A percentile compares a stretch with the other conserved stretches of the same genome.
Evolutionary conservation across 2,329 filamentous ascomycete species (phyloP).

Genomic region (Zasmidium angulare): DNA sequence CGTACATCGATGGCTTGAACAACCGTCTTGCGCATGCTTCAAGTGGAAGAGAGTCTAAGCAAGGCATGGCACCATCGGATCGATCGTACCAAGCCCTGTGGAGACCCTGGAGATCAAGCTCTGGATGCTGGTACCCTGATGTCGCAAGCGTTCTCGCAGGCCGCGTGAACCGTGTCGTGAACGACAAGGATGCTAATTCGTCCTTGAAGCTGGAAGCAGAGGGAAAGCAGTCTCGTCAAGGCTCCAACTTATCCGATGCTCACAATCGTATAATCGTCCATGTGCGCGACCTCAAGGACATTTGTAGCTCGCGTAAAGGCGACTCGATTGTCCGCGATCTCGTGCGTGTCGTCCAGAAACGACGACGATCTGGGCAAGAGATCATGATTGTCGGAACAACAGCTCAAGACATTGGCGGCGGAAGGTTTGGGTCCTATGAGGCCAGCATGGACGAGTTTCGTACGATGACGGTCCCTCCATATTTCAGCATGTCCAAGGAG

Average conservation of each 20-base stretch:
- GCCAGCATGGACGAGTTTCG: slow-evolving; percentile 47
- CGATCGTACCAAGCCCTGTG: slow-evolving; percentile 15
- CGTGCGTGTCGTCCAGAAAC: slow-evolving; percentile 67
- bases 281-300: slow-evolving; percentile 77
- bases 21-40: not conserved
- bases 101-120: slow-evolving; percentile 22
- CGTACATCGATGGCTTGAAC: slow-evolving; percentile 1
- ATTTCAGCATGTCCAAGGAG: slow-evolving; percentile 32
- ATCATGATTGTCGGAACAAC: slow-evolving; percentile 81
- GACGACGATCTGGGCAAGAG: slow-evolving; percentile 68
- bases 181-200: not conserved
- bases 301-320: slow-evolving; percentile 69
- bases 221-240: not conserved
- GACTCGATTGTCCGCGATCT: slow-evolving; percentile 68
- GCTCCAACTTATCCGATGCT: not conserved
- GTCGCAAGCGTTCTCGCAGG: slow-evolving; percentile 19
- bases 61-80: not conserved
- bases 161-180: slow-evolving; percentile 3
- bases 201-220: slow-evolving; percentile 6
- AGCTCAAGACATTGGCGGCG: slow-evolving; percentile 43
- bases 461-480: slow-evolving; percentile 56
- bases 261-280: slow-evolving; percentile 57
- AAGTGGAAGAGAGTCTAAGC: not conserved
- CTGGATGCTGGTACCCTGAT: slow-evolving; percentile 22
- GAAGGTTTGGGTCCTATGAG: slow-evolving; percentile 10